phyloP scores from a whole-genome alignment of 192 early-diverging fungal genomes.

The Coemansia sp. region DNA sequence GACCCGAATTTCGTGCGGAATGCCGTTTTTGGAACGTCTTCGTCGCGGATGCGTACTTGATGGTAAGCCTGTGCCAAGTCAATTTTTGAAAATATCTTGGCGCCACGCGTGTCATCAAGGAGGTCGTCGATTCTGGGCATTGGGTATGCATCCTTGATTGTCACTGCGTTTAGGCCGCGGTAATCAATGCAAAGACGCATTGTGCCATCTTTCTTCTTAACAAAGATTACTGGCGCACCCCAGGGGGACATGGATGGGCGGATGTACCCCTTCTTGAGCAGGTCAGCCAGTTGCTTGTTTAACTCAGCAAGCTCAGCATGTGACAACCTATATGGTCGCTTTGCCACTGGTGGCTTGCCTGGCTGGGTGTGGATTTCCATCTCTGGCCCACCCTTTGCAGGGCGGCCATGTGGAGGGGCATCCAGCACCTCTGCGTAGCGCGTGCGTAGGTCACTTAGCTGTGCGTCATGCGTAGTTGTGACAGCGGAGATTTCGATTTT shows the following conservation, averaged over 20 bases:
- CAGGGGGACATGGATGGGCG: slow-evolving; percentile 21
- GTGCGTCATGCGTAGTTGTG: background rate
- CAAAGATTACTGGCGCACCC: slow-evolving; percentile 54
- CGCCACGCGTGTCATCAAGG: slow-evolving; percentile 25
- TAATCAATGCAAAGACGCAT: slow-evolving; percentile 61
- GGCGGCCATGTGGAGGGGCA: too few species aligned
- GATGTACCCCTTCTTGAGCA: slow-evolving; percentile 17
- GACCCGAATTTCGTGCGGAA: slow-evolving; percentile 41
- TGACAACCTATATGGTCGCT: background rate
- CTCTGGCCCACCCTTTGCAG: background rate
- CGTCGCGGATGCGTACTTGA: slow-evolving; percentile 36
- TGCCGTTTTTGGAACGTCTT: slow-evolving; percentile 52
- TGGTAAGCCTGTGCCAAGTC: slow-evolving; percentile 51
- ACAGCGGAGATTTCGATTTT: too few species aligned
- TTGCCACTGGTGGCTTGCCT: background rate
- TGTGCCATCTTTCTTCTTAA: slow-evolving; percentile 56
- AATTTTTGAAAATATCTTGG: slow-evolving; percentile 36
- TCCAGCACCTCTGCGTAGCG: too few species aligned
- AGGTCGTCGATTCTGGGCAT: slow-evolving; percentile 57
- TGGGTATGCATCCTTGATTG: slow-evolving; percentile 39
- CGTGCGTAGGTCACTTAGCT: too few species aligned
- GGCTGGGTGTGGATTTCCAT: background rate
- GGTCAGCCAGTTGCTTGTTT: background rate
- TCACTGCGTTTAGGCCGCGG: slow-evolving; percentile 51
- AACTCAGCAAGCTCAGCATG: slow-evolving; percentile 12